Percentiles rank a stretch among this genome's conserved stretches.
Evolutionary conservation across 2,329 filamentous ascomycete species (phyloP).

Genomic region (Colletotrichum sp.): DNA sequence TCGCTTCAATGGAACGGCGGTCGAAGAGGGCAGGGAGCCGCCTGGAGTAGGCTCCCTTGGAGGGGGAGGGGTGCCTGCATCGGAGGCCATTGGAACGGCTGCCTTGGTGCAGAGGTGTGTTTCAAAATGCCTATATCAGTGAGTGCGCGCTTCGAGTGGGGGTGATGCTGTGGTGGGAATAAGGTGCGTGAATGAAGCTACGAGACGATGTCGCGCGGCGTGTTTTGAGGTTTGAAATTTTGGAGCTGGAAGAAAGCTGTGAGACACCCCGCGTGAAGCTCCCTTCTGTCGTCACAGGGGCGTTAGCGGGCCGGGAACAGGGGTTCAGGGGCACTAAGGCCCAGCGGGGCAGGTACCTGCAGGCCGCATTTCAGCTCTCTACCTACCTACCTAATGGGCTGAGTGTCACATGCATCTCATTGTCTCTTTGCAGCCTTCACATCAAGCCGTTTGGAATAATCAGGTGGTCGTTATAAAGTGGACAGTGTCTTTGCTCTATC

Average conservation of each 20-base stretch:
- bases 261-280: conserved; percentile 12
- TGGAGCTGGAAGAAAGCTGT: conserved; percentile 3
- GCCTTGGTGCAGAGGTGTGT: not conserved
- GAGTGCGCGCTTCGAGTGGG: not conserved
- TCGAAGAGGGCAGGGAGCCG: conserved; percentile 39
- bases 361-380: not conserved
- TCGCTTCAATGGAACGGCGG: conserved; percentile 68
- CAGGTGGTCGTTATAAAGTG: not conserved
- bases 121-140: conserved; percentile 6
- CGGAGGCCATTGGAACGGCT: conserved; percentile 35
- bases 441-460: not conserved
- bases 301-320: not conserved
- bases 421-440: not conserved
- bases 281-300: conserved; percentile 4
- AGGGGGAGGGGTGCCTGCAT: conserved; percentile 41
- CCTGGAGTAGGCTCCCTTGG: conserved; percentile 47
- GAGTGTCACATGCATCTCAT: not conserved
- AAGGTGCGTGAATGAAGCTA: not conserved
- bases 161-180: not conserved
- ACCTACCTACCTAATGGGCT: no score
- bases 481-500: conserved; percentile 22
- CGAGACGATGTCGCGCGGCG: not conserved
- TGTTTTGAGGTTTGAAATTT: conserved; percentile 7
- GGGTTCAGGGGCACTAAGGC: not conserved
- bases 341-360: not conserved